Evolutionary conservation across 1,284 basidiomycete species (phyloP), one percentile per base, ranked within the genome.

Genomic region (Ustilago trichophora): DNA sequence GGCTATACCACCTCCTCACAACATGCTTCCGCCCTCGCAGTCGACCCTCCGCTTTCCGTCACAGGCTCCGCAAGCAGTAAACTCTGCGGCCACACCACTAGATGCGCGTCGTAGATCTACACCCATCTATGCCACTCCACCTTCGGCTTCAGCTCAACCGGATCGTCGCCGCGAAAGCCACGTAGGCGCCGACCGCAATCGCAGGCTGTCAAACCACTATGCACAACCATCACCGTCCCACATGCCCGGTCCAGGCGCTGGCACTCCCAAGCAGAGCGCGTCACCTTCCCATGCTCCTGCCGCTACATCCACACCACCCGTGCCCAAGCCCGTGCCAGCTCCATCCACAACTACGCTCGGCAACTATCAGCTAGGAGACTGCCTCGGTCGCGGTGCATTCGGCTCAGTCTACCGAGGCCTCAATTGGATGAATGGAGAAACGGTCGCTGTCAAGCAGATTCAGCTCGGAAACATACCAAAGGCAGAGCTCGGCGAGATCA

Each of bases 331-430:
- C 6, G 41, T 47, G 15, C 34, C 38, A 0, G 21, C 29, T 3
- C 19, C 56, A 11, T 43, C 57, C 1, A 32, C 31, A 4, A 33
- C 57, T 2, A 51, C 55, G 3, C 44, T 71, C 1, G 57, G 55
- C 21, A 56, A 71, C 48, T 71, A 71, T 34, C 60, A 64, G 41
- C 87, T 97, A 37, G 93, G 93, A 25, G 93, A 97, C 81, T 91
- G 90, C 41, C 86, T 97, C 12, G 93, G 93, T 35, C 92, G 93
- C 82, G 93, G 93, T 73, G 93, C 93, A 52, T 94, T 93, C 76
- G 93, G 91, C 12, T 91, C 93, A 80, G 93, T 97, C 67, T 97
- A 93, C 82, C 79, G 92, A 76, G 92, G 92, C 27, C 86, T 98
- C 80, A 98, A 98, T 81, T 97, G 92, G 89, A 90, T 90, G 31